Base-by-base conservation (phyloP, 2,329 filamentous ascomycete species). In the Saccharata proteae region DNA sequence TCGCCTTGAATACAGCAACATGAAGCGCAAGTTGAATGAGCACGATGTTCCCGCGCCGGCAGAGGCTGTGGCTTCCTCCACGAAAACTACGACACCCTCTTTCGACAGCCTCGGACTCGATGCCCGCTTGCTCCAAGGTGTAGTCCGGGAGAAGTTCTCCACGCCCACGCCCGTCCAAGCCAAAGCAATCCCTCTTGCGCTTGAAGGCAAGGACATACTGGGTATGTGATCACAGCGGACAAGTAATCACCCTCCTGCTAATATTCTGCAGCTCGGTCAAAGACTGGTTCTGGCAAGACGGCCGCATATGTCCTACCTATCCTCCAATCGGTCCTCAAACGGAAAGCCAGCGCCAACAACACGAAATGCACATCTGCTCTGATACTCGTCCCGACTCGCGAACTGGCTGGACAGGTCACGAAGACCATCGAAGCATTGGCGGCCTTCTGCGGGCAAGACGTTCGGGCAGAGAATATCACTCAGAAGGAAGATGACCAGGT, bases 241-340 rank as follows among this genome's bases (percentile, higher is more conserved):
- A 8, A 6, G n/a, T 6, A 16, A 6, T 17, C 14, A 4, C 6
- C 19, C 25, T 44, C 54, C 12, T n/a, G 11, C 41, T 49, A 31
- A 48, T 29, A 15, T 10, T 2, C 31, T 31, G n/a, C 38, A 68
- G 86, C 85, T 33, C 85, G 88, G 49, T 84, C 88, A 21, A 92
- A 88, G 57, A 96, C 90, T 4, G 90, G 90, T 9, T 93, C 86
- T 4, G 90, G 90, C 43, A 98, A 98, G 67, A 98, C 90, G 8
- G 84, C 84, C n/a, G 88, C 90, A 29, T 96, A 96, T 52, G 64
- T 93, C 5, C 67, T 98, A 24, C 90, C 90, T 2, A 69, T 93
- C n/a, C 60, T 98, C 11, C 80, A 93, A 43, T 71, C 73, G 20
- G 81, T 93, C 39, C 61, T 98, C 34, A 81, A 79, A 51, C 73